Base-by-base conservation (phyloP, 2,329 filamentous ascomycete genomes). In the Zarea fungicola region DNA sequence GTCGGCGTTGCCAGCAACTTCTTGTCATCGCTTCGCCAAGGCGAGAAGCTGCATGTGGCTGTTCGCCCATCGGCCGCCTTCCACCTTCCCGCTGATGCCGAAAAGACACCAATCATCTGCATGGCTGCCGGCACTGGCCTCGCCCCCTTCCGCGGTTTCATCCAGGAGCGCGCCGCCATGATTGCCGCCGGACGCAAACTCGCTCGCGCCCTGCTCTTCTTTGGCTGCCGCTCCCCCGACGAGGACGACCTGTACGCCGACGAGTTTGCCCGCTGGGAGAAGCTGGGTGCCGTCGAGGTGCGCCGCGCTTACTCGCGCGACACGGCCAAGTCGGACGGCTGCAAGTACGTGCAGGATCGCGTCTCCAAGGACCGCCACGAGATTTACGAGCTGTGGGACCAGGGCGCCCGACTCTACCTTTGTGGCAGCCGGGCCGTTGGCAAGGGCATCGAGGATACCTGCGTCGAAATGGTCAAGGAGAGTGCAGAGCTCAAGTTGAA, bases 1-100 rank as follows among this genome's bases (percentile, higher is more conserved):
- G 60, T 77, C 6, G 83, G 83, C 43, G 81, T 85, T 2, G 78
- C 82, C 2, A 80, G 79, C 0, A 77, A 69, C 48, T 85, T 83
- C 62, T 73, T 87, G 9, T 71, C 77, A 2, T 66, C 68, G 0
- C 69, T 82, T 0, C 62, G 62, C 3, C 42, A 65, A 0, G 65
- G 66, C 32, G 71, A 78, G 55, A 63, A 67, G 40, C 59, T 78
- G 6, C 66, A 72, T 46, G 66, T 88, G 66, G 60, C 82, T 1
- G 66, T 75, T 16, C 69, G 72, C 2, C 65, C 65, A 3, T 69
- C 70, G 0, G 55, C 5, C 58, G 63, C 70, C 8, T 79, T 81
- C 65, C 71, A 73, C 50, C 69, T 80, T 0, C 77, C 77, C 0
- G 54, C 60, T 13, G 66, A 73, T 48, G 60, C 66, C 0, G 70